Evolutionary conservation across 176 grass and related monocot species (phyloP).

Genomic region (Olyra latifolia): DNA sequence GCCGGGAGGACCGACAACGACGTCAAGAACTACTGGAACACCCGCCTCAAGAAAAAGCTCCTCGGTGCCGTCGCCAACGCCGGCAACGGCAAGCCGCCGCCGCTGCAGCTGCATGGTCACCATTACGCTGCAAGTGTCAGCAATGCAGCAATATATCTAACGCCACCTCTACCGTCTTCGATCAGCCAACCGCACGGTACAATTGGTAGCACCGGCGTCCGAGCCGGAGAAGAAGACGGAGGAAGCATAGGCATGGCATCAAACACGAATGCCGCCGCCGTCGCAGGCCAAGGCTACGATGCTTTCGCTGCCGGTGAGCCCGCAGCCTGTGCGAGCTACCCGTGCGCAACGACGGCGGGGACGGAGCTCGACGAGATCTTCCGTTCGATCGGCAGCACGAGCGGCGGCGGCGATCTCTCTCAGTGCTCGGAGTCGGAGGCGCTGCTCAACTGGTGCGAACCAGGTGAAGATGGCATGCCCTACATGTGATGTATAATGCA

Average conservation of each 20-base stretch:
- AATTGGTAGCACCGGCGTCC: not conserved
- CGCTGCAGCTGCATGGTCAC: not conserved
- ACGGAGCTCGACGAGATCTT: conserved; percentile 41
- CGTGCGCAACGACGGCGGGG: not conserved
- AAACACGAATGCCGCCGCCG: not conserved
- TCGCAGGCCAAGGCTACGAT: not conserved
- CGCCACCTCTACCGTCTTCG: not conserved
- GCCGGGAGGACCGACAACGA: conserved; percentile 40
- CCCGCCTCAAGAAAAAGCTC: conserved; percentile 38
- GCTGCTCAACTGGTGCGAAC: not conserved
- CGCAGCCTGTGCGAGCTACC: not conserved
- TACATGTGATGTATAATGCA: not conserved
- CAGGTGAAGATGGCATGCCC: not conserved
- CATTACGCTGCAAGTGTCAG: not conserved
- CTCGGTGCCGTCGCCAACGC: not conserved
- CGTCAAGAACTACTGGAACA: conserved; percentile 56
- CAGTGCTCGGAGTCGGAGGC: not conserved
- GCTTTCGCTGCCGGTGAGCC: not conserved
- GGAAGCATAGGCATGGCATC: not conserved
- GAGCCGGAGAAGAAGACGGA: not conserved
- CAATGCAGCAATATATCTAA: not conserved
- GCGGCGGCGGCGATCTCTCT: not conserved
- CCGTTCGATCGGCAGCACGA: not conserved
- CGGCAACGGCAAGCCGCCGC: not conserved
- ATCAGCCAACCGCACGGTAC: not conserved